A percentile compares a stretch with the other conserved stretches of the same genome.
Evolutionary conservation across 2,329 filamentous ascomycete species (phyloP).

Genomic region (Triangularia setosa): DNA sequence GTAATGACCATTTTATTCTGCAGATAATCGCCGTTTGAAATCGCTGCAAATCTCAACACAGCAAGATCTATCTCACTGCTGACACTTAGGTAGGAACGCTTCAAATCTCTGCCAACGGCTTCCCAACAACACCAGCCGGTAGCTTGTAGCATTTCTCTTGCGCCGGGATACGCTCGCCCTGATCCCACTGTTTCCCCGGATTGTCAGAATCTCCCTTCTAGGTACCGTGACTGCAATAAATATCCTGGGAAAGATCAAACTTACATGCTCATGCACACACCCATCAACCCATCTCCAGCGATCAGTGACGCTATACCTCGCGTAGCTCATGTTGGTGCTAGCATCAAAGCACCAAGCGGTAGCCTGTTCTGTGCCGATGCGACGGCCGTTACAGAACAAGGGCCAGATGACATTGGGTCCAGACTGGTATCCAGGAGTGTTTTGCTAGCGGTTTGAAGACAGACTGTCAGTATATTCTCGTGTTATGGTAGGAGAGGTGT

Average conservation of each 20-base stretch:
- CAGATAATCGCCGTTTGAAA: too few relatives aligned
- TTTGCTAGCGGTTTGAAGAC: conserved; percentile 31
- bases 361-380: conserved; percentile 32
- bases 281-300: conserved; percentile 39
- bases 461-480: background rate
- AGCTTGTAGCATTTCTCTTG: conserved; percentile 22
- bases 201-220: conserved; percentile 10
- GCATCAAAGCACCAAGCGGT: conserved; percentile 38
- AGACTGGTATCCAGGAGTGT: conserved; percentile 34
- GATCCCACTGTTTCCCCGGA: conserved; percentile 31
- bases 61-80: too few relatives aligned
- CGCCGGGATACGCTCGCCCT: conserved; percentile 19
- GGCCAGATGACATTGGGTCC: conserved; percentile 37
- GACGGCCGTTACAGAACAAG: conserved; percentile 36
- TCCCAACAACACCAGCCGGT: background rate
- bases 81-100: too few relatives aligned
- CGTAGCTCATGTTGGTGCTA: conserved; percentile 40
- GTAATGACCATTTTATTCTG: too few relatives aligned
- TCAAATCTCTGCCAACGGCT: background rate
- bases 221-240: too few relatives aligned
- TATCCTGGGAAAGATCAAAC: conserved; percentile 11
- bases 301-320: conserved; percentile 35
- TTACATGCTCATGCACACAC: conserved; percentile 39
- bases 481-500: conserved; percentile 8
- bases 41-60: too few relatives aligned